Conservation (phyloP, 306 rosid genomes). For the Arachis stenosperma region DNA sequence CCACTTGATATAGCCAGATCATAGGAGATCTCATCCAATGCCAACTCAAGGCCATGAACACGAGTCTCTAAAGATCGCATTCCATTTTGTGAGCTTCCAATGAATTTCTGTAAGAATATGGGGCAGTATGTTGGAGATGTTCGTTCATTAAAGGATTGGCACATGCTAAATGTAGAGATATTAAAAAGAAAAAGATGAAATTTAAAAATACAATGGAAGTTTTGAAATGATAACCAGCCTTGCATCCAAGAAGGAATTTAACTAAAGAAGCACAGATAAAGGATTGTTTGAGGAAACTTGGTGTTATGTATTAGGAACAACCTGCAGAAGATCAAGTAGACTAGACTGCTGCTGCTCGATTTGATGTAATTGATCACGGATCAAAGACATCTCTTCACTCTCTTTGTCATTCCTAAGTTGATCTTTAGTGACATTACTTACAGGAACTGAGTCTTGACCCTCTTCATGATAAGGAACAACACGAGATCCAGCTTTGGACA, state of each 20-base stretch:
- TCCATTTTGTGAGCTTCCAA: constrained; percentile 92
- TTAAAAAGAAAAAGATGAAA: constrained; percentile 9
- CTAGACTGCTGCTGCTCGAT: constrained; percentile 94
- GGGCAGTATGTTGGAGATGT: constrained; percentile 30
- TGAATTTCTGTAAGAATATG: constrained; percentile 67
- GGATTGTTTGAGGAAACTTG: constrained; percentile 12
- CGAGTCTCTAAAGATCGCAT: constrained; percentile 94
- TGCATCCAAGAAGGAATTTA: constrained; percentile 12
- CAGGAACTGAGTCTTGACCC: constrained; percentile 51
- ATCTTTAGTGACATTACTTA: constrained; percentile 53
- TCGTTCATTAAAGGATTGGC: constrained; percentile 35
- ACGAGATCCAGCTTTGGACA: constrained; percentile 73
- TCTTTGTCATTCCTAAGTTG: constrained; percentile 56
- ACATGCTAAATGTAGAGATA: constrained; percentile 25
- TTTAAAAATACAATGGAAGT: constrained; percentile 21
- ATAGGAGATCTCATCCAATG: constrained; percentile 88
- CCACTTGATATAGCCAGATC: constrained; percentile 89
- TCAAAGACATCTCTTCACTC: constrained; percentile 70
- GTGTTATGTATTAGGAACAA: constrained; percentile 47
- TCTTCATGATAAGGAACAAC: constrained; percentile 84
- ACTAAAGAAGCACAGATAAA: constrained; percentile 7
- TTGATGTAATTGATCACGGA: constrained; percentile 84
- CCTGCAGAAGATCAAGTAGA: constrained; percentile 90
- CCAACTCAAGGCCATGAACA: constrained; percentile 92
- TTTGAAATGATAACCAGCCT: constrained; percentile 14